A percentile compares a stretch with the other conserved stretches of the same genome.
Conservation (phyloP, 2,329 filamentous ascomycete species). For the Penicillium sp. region DNA sequence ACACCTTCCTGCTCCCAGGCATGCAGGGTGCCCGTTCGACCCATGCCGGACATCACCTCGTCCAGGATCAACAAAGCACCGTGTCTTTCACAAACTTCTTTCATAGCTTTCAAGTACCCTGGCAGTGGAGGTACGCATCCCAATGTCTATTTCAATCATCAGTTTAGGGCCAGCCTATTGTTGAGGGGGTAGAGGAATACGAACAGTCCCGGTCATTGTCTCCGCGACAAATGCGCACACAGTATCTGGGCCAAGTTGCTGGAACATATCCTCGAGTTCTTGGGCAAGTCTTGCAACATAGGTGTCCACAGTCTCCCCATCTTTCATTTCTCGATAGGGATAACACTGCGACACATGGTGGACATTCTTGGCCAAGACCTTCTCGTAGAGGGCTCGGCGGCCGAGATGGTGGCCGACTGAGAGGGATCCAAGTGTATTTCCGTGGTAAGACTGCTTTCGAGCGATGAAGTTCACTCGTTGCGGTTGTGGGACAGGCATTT, state of each 20-base stretch:
- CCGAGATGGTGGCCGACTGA: constrained; percentile 63
- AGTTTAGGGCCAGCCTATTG: background rate
- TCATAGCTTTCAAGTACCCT: constrained; percentile 59
- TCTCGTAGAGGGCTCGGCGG: constrained; percentile 61
- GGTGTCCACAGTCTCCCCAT: constrained; percentile 53
- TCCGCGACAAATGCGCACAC: constrained; percentile 68
- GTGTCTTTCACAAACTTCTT: constrained; percentile 56
- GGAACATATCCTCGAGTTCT: constrained; percentile 68
- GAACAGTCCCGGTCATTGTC: constrained; percentile 52
- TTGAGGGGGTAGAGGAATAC: background rate
- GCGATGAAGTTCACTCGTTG: constrained; percentile 62
- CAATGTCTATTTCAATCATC: constrained; percentile 32
- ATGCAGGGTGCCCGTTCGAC: constrained; percentile 55
- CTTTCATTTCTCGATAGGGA: constrained; percentile 57
- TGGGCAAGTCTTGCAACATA: constrained; percentile 62
- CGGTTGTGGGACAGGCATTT: constrained; percentile 53
- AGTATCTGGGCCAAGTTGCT: constrained; percentile 60
- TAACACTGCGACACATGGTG: constrained; percentile 66
- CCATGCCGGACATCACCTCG: constrained; percentile 60
- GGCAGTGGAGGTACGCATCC: constrained; percentile 55
- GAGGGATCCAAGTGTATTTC: constrained; percentile 67
- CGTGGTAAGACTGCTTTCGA: constrained; percentile 66
- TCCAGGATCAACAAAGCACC: constrained; percentile 53
- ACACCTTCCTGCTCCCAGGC: constrained; percentile 59
- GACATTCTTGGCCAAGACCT: constrained; percentile 56